A percentile compares a stretch with the other conserved stretches of the same genome.
Evolutionary conservation across 441 rosid species (phyloP).

Genomic region (Syzygium malaccense): DNA sequence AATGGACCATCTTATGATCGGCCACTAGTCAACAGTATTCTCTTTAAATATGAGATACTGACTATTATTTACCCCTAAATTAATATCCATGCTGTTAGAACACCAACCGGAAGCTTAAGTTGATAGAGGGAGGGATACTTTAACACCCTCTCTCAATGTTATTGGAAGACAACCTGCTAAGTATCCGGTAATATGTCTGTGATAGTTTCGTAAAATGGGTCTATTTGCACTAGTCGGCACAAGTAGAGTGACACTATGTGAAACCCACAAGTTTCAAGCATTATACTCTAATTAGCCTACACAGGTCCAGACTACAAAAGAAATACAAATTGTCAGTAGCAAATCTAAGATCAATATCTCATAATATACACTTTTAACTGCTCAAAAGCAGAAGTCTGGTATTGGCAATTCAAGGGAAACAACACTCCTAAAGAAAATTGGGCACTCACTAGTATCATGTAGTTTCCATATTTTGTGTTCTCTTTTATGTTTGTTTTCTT

Average conservation of each 20-base stretch:
- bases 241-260: not conserved
- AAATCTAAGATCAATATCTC: not conserved
- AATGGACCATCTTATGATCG: not conserved
- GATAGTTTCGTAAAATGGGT: not conserved
- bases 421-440: not conserved
- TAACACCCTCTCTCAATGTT: not conserved
- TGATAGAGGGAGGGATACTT: not conserved
- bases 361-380: not conserved
- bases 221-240: not conserved
- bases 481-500: not conserved
- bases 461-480: not conserved
- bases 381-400: not conserved
- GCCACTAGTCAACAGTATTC: not conserved
- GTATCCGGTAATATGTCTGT: not conserved
- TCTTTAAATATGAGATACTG: not conserved
- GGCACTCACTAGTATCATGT: not conserved
- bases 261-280: not conserved
- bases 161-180: not conserved
- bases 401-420: not conserved
- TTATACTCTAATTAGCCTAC: not conserved
- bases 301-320: not conserved
- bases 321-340: not conserved
- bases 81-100: not conserved
- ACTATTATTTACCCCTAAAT: not conserved
- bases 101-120: not conserved